Evolutionary conservation across 2,329 filamentous ascomycete genomes (phyloP), one percentile per base, ranked within the genome.

Genomic region (Chrysoporthe austroafricana): DNA sequence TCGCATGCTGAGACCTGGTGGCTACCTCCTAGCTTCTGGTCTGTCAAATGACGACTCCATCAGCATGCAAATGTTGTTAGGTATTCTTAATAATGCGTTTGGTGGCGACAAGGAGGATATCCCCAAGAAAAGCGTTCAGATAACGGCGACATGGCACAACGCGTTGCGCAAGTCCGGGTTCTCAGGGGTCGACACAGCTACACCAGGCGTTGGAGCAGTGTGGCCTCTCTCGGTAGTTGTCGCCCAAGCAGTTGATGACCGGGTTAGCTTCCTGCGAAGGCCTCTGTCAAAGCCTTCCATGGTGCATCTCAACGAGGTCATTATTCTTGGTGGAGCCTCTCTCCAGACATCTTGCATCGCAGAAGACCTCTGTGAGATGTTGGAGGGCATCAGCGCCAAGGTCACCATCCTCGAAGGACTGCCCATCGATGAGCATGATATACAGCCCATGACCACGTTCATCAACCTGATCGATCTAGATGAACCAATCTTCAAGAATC

Each of bases 1-100:
- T 13, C 66, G 67, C 1, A 68, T 80, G 1, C 68, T 80, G 0
- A 75, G 74, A 16, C 76, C 80, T 0, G 78, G 75, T 1, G 65
- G 65, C 1, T 63, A n/a, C 58, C 44, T 36, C 11, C 34, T 36
- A 16, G 26, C 26, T 11, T 54, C 50, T 16, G 50, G 43, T 44
- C 26, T 16, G 44, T 46, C 44, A 14, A 14, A 46, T 16, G 4
- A 46, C 6, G 44, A 46, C 44, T 46, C 44, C 44, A 46, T 46
- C 44, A 14, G 44, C 54, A 39, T 26, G 14, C 34, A 9, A 9
- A 1, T 13, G 43, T 42, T 7, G 43, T 26, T 14, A 6, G 18
- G 32, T 26, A 26, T 34, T 46, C 54, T 1, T 21, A 44, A 11
- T 36, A 21, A 43, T n/a, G 2, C 18, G 36, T 9, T 16, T 56